Percentiles rank a stretch among this genome's conserved stretches.
phyloP scores from a whole-genome alignment of 225 moss, liverwort and hornwort genomes.

The Bryum argenteum region DNA sequence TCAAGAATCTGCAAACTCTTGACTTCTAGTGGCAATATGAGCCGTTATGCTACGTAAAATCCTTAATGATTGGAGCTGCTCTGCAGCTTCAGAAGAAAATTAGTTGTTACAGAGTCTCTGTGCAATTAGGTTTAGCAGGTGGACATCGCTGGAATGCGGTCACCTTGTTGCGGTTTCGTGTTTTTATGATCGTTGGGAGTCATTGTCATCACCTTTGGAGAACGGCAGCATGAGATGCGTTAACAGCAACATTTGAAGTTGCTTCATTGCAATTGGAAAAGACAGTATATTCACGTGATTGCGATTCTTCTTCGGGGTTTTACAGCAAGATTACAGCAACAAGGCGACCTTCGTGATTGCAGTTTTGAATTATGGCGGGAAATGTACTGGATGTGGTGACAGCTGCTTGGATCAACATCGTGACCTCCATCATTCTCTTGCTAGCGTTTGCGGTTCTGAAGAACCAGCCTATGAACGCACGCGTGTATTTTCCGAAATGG shows the following conservation, averaged over 20 bases:
- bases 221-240: background rate
- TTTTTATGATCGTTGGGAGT: background rate
- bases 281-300: background rate
- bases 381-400: constrained; percentile 68
- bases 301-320: background rate
- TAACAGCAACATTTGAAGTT: background rate
- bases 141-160: background rate
- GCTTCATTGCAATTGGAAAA: background rate
- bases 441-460: constrained; percentile 67
- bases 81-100: background rate
- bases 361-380: constrained; percentile 39
- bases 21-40: background rate
- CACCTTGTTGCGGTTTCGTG: background rate
- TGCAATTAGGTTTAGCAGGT: background rate
- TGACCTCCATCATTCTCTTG: constrained; percentile 49
- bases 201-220: background rate
- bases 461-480: constrained; percentile 84
- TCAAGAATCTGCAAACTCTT: too few species aligned
- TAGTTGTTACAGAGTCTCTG: background rate
- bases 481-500: constrained; percentile 82
- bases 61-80: constrained; percentile 9
- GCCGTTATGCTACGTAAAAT: background rate
- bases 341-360: background rate
- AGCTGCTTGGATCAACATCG: constrained; percentile 71
- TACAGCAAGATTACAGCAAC: background rate